Percentiles rank a stretch among this genome's conserved stretches.
phyloP scores from a whole-genome alignment of 495 filamentous ascomycete species.

The Daldinia grandis region DNA sequence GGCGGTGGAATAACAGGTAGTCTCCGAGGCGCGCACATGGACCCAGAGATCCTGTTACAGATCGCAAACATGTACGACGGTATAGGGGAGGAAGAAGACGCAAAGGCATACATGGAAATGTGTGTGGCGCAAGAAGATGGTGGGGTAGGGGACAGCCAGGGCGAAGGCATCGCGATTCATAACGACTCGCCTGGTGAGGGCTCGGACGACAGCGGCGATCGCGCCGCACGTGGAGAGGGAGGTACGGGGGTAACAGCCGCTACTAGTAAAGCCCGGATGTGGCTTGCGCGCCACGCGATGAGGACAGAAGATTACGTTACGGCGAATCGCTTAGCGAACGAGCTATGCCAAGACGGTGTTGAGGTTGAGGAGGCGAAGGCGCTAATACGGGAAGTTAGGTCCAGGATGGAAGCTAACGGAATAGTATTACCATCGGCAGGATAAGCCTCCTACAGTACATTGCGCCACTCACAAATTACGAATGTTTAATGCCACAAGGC shows the following conservation, averaged over 20 bases:
- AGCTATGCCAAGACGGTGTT: constrained; percentile 93
- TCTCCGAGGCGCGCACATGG: constrained; percentile 66
- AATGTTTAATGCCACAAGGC: not conserved
- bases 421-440: constrained; percentile 18
- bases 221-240: constrained; percentile 46
- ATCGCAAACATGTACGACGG: constrained; percentile 91
- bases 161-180: constrained; percentile 59
- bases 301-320: constrained; percentile 73
- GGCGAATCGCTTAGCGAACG: constrained; percentile 82
- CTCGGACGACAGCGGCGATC: constrained; percentile 62
- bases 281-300: constrained; percentile 88
- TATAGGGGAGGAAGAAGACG: constrained; percentile 76
- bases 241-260: constrained; percentile 84
- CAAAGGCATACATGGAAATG: constrained; percentile 92
- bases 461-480: not conserved
- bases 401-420: constrained; percentile 70
- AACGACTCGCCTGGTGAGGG: constrained; percentile 60
- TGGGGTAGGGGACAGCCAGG: constrained; percentile 50
- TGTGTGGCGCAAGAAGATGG: constrained; percentile 88
- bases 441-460: not conserved
- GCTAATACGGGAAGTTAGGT: constrained; percentile 86
- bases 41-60: constrained; percentile 88
- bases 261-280: constrained; percentile 91
- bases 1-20: constrained; percentile 42
- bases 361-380: constrained; percentile 99